Base-by-base conservation (phyloP, 805 yeast genomes). In the Metschnikowia aberdeeniae region DNA sequence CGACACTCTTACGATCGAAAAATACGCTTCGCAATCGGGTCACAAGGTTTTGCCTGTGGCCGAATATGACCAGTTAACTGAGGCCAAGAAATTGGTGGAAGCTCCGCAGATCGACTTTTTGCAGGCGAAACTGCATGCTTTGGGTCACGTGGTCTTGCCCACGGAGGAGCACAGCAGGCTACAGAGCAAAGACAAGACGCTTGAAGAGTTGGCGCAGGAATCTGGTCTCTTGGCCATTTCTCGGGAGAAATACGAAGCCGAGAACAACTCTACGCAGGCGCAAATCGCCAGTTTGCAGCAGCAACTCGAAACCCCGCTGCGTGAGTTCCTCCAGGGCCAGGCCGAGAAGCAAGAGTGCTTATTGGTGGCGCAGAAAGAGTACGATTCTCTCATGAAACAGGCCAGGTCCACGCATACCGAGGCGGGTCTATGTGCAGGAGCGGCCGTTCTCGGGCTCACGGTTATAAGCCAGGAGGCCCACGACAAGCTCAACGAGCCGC, bases 401-500 rank as follows among this genome's bases (percentile, higher is more conserved):
- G 46, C 50, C n/a, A 36, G 29, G 31, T 22, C 43, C 24, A 32
- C 20, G 8, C 66, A 66, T 1, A 51, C 54, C 2, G 26, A 62
- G 5, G 55, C 56, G 5, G 52, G 58, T 20, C 45, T 65, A 34
- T 54, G 50, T n/a, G 51, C 55, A 13, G 60, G 56, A 14, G 64
- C 71, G 5, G 33, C 54, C 7, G 42, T 46, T 7, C 22, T 36
- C 10, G 40, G 39, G 10, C 46, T 49, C n/a, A 39, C 9, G 2
- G 13, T 53, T 4, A 51, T 57, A 17, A 9, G 52, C 1, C 30
- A 39, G 5, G 51, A 46, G 4, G 36, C 40, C 26, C 38, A 43
- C 10, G 19, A 7, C 4, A 17, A 17, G 6, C 24, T 24, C 2
- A 34, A 17, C 2, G 48, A 43, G 29, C 52, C 55, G 14, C 43